Percentiles rank a stretch among this genome's conserved stretches.
phyloP scores from a whole-genome alignment of 179 eudicot genomes.

The Spinacia oleracea region DNA sequence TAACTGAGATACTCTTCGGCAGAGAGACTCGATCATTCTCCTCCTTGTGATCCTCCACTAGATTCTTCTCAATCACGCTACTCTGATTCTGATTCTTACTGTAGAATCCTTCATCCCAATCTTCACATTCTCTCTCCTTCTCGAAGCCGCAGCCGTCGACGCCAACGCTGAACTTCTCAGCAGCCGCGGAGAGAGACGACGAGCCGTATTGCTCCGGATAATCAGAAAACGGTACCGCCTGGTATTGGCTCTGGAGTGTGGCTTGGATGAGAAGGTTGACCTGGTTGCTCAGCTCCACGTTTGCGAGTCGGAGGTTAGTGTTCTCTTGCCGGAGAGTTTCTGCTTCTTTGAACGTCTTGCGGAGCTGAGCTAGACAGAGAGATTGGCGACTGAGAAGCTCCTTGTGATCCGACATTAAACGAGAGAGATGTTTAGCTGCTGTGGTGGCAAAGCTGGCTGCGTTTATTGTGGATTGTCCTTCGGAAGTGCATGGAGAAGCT shows the following conservation, averaged over 20 bases:
- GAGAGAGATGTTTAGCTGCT: slow-evolving; percentile 26
- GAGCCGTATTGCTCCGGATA: slow-evolving; percentile 10
- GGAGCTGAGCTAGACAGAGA: slow-evolving; percentile 55
- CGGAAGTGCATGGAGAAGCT: slow-evolving; percentile 5
- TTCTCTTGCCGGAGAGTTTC: slow-evolving; percentile 70
- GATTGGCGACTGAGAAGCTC: slow-evolving; percentile 61
- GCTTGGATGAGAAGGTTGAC: slow-evolving; percentile 43
- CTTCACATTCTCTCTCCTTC: slow-evolving; percentile 16
- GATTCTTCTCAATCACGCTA: slow-evolving; percentile 25
- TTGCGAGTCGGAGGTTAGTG: slow-evolving; percentile 57
- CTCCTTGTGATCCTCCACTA: slow-evolving; percentile 24
- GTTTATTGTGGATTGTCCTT: background rate
- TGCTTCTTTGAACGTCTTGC: slow-evolving; percentile 52
- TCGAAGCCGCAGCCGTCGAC: background rate
- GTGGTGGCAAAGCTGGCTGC: slow-evolving; percentile 15
- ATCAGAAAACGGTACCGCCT: slow-evolving; percentile 12
- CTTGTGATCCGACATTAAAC: slow-evolving; percentile 56
- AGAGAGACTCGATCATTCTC: slow-evolving; percentile 42
- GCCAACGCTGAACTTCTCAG: slow-evolving; percentile 22
- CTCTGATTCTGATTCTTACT: slow-evolving; percentile 18
- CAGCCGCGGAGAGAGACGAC: slow-evolving; percentile 21
- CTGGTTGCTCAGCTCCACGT: slow-evolving; percentile 51
- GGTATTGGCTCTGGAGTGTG: slow-evolving; percentile 24
- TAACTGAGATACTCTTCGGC: slow-evolving; percentile 85
- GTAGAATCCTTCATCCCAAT: slow-evolving; percentile 25